Evolutionary conservation across 345 rosid genomes (phyloP), one percentile per base, ranked within the genome.

Genomic region (Citrus inodora): DNA sequence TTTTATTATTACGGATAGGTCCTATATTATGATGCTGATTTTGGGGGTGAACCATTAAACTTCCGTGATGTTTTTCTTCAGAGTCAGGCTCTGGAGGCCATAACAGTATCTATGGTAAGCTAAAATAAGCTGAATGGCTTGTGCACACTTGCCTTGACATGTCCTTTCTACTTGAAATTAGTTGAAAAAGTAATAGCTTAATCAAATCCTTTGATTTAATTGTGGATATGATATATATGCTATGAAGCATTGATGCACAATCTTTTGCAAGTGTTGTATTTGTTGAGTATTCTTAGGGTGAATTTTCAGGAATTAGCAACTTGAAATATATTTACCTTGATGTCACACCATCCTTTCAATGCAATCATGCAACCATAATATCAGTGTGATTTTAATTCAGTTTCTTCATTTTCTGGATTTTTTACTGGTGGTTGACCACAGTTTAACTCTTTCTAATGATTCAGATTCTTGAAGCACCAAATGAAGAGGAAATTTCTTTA

Each of bases 391-490:
- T 58, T 51, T 21, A 42, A 61, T 35, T 35, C n/a, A 33, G 33
- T 60, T 70, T 78, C 53, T 61, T 33, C 48, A 56, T 83, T 76
- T 55, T 76, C 68, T 62, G 68, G 66, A 35, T 42, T 74, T 64
- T 67, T 70, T 76, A 33, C 7, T 81, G 70, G 67, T 70, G 78
- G 74, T 70, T 83, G 70, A 78, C 66, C 11, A 5, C 63, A 19
- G 58, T 78, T 55, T 82, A 70, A 78, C 35, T 65, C 19, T 80
- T 82, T 83, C 80, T 33, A 70, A 40, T 85, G 71, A 82, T 75
- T 88, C 93, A 96, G 99, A 96, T 96, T 87, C 92, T 95, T 78
- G 97, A 93, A 88, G 90, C 98, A 61, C 98, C 99, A 76, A 93
- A 70, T 69, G 99, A 92, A 35, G 97, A 92, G 84, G 99, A 95